These are phyloP conservation scores for maize (Zea mays) DNA, from an alignment of 176 grass and related monocot species.

Conservation along the genomic window Zm-B73-REFERENCE-NAM-5.0 NC_050104.1:106258001-106258500, in stretches of 20 bases:
- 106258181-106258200: neutral
- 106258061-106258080: neutral
- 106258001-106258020: neutral
- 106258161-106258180: neutral
- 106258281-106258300: neutral
- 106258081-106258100: neutral
- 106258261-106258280: neutral
- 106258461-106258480: no score
- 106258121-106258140: neutral
- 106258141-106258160: neutral
- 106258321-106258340: no score
- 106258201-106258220: neutral
- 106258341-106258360: no score
- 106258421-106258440: no score
- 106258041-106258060: neutral
- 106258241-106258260: neutral
- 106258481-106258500: no score
- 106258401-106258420: no score
- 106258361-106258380: no score
- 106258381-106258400: no score
- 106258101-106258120: neutral
- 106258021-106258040: neutral
- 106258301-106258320: no score
- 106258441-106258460: no score
- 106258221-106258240: neutral